Evolutionary conservation across 805 yeast genomes (phyloP).

Genomic region (Wickerhamomyces kurtzmanii): DNA sequence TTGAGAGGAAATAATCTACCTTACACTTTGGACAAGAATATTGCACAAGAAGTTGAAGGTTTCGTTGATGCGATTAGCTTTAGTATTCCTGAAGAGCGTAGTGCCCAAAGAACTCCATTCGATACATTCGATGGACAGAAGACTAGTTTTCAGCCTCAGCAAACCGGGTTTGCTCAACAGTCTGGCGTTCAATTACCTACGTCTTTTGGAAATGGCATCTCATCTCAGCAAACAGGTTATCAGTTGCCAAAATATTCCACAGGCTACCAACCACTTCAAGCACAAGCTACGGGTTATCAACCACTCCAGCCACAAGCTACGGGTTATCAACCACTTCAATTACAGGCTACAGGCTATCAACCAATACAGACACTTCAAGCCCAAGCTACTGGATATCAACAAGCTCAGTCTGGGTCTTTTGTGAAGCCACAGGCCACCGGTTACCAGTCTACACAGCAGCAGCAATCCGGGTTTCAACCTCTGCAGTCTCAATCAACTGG

Average conservation of each 20-base stretch:
- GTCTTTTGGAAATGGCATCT: too few species aligned
- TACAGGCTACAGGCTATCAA: conserved; percentile 23
- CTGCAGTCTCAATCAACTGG: conserved; percentile 24
- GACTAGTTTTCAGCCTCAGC: conserved; percentile 22
- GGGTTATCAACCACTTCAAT: conserved; percentile 20
- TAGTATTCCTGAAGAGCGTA: conserved; percentile 49
- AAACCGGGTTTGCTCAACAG: conserved; percentile 27
- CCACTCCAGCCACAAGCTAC: conserved; percentile 21
- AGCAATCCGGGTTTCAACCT: conserved; percentile 15
- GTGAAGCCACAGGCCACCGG: too few species aligned
- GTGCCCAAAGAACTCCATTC: conserved; percentile 25
- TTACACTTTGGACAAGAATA: conserved; percentile 53
- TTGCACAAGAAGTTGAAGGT: conserved; percentile 77
- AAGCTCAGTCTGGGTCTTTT: too few species aligned
- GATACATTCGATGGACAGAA: conserved; percentile 21
- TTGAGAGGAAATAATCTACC: conserved; percentile 78
- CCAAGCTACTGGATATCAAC: conserved; percentile 19
- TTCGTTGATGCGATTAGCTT: conserved; percentile 86
- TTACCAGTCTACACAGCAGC: conserved; percentile 16
- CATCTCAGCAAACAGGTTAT: conserved; percentile 14
- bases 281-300: conserved; percentile 22
- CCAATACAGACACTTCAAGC: conserved; percentile 19
- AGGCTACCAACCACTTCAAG: conserved; percentile 4
- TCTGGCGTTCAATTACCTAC: conserved; percentile 23
- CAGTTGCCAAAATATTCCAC: conserved; percentile 2